phyloP scores from a whole-genome alignment of 2,329 filamentous ascomycete genomes.

The Tolypocladium amazonense region DNA sequence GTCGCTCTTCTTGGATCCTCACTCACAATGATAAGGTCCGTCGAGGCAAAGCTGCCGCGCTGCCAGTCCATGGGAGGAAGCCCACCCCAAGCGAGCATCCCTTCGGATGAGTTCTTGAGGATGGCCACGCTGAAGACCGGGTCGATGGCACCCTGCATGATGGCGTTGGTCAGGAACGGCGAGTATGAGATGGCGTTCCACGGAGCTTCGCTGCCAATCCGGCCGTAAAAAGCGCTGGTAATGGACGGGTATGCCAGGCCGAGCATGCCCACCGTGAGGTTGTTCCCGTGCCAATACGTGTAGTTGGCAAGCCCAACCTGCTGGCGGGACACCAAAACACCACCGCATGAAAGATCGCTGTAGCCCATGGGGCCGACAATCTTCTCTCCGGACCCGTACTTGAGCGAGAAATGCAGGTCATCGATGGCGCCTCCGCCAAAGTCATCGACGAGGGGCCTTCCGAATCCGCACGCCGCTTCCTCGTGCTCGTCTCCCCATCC shows the following conservation, averaged over 20 bases:
- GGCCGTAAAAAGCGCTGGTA: constrained; percentile 35
- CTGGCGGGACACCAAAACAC: constrained; percentile 31
- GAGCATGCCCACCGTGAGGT: constrained; percentile 38
- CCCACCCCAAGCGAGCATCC: constrained; percentile 36
- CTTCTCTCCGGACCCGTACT: constrained; percentile 37
- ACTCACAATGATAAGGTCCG: constrained; percentile 36
- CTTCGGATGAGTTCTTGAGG: constrained; percentile 32
- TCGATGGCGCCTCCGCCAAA: constrained; percentile 29
- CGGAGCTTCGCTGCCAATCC: constrained; percentile 23
- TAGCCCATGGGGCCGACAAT: constrained; percentile 36
- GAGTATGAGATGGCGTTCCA: constrained; percentile 31
- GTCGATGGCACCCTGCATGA: constrained; percentile 32
- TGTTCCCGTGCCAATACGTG: constrained; percentile 41
- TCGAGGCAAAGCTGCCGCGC: constrained; percentile 17
- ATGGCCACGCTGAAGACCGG: constrained; percentile 38
- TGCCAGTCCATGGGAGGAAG: constrained; percentile 26
- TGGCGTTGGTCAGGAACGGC: constrained; percentile 37
- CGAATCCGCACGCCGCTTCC: constrained; percentile 28
- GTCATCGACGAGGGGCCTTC: constrained; percentile 22
- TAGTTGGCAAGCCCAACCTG: constrained; percentile 37
- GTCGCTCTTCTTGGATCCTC: background rate
- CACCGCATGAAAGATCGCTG: constrained; percentile 34
- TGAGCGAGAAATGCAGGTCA: constrained; percentile 33
- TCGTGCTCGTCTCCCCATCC: constrained; percentile 17
- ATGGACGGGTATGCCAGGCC: constrained; percentile 40